Percentiles rank a stretch among this genome's conserved stretches.
These are phyloP conservation scores for Xerocomellus dryophilus DNA, from an alignment of 768 basidiomycete species.

Conservation along the genomic window DNA sequence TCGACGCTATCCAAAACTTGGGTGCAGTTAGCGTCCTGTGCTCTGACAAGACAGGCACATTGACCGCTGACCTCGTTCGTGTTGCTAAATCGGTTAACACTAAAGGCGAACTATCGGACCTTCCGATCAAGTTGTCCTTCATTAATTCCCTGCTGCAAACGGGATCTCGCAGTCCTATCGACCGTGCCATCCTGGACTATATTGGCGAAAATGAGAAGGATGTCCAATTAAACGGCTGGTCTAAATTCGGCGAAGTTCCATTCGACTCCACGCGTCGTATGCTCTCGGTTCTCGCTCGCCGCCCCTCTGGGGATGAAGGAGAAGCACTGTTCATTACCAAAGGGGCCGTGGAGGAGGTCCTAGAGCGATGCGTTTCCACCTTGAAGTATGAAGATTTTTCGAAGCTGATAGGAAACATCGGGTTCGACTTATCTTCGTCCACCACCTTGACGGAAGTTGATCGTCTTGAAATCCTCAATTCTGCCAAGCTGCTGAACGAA, in stretches of 20 bases:
- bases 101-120: conserved; percentile 21
- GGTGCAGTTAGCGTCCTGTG: conserved; percentile 54
- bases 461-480: conserved; percentile 24
- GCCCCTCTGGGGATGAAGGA: conserved; percentile 1
- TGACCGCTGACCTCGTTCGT: conserved; percentile 42
- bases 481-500: conserved; percentile 30
- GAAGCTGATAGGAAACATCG: conserved; percentile 8
- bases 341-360: conserved; percentile 33
- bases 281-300: conserved; percentile 35
- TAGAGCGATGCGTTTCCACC: conserved; percentile 27
- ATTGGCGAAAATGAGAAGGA: conserved; percentile 16
- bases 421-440: conserved; percentile 19
- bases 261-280: conserved; percentile 37
- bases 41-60: conserved; percentile 66
- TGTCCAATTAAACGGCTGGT: conserved; percentile 20
- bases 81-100: conserved; percentile 30
- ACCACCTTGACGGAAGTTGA: conserved; percentile 14
- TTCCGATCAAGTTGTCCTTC: conserved; percentile 29
- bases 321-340: conserved; percentile 30
- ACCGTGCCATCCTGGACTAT: conserved; percentile 33
- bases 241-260: conserved; percentile 34
- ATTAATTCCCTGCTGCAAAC: conserved; percentile 35
- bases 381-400: conserved; percentile 18
- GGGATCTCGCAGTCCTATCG: conserved; percentile 36
- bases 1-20: conserved; percentile 62